Percentiles rank a stretch among this genome's conserved stretches.
These are phyloP conservation scores for Penicillium arizonense DNA, from an alignment of 495 filamentous ascomycete genomes.

Conservation along the genomic window DNA sequence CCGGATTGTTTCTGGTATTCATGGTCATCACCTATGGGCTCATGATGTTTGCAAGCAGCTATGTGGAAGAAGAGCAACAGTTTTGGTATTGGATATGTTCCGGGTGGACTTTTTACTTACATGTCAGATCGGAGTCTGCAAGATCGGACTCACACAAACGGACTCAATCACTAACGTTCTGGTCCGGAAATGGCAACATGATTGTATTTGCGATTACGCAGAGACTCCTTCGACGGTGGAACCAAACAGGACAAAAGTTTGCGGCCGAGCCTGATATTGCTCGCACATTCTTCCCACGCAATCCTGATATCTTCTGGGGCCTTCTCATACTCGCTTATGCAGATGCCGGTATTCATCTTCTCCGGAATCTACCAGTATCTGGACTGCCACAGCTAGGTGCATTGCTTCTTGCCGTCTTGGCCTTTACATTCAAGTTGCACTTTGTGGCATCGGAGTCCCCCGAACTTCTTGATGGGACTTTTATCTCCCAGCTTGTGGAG, in stretches of 20 bases:
- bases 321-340: slow-evolving; percentile 70
- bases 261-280: slow-evolving; percentile 85
- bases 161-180: background rate
- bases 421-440: slow-evolving; percentile 78
- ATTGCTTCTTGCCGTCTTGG: slow-evolving; percentile 40
- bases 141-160: background rate
- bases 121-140: slow-evolving; percentile 44
- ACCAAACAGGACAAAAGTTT: slow-evolving; percentile 95
- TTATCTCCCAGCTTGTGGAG: slow-evolving; percentile 42
- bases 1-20: slow-evolving; percentile 32
- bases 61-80: slow-evolving; percentile 96
- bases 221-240: slow-evolving; percentile 76
- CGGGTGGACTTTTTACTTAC: slow-evolving; percentile 70
- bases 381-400: slow-evolving; percentile 21
- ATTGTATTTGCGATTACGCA: slow-evolving; percentile 39
- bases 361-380: slow-evolving; percentile 27
- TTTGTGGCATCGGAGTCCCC: slow-evolving; percentile 84
- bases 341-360: slow-evolving; percentile 37
- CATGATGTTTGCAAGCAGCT: slow-evolving; percentile 98
- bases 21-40: slow-evolving; percentile 59
- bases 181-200: slow-evolving; percentile 13
- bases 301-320: slow-evolving; percentile 69
- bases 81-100: slow-evolving; percentile 95
- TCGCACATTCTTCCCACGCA: slow-evolving; percentile 58
- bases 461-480: slow-evolving; percentile 65